Evolutionary conservation across 768 basidiomycete species (phyloP), one percentile per base, ranked within the genome.

Genomic region (Lactifluus rugatus): DNA sequence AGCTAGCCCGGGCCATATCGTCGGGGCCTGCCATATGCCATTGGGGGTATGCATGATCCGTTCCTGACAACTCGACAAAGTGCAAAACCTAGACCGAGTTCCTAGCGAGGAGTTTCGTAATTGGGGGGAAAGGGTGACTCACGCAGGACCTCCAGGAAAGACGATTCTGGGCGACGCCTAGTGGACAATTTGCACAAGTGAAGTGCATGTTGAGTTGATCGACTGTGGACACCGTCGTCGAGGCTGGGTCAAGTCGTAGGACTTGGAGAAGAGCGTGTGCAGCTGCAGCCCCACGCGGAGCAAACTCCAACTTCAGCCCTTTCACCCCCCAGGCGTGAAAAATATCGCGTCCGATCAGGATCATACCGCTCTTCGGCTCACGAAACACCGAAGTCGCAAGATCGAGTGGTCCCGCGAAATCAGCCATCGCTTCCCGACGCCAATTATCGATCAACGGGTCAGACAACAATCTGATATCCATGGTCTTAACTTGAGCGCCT

Each of bases 261-360:
- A 25, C 23, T 14, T 2, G 26, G 44, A 62, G 46, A 23, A 62
- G 26, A 7, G 48, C 25, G 9, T 31, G 21, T 19, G n/a, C 44
- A 9, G 61, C 57, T n/a, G 45, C 44, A 5, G 58, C 58, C 23
- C 61, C 61, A 5, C 52, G 48, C 26, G 45, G 19, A 17, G 11
- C 28, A 39, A 32, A 60, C 37, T 26, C 21, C 8, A 51, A 44
- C 54, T 31, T 31, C 19, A 16, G 26, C n/a, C 32, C 42, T 6
- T 37, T 17, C 19, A 39, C n/a, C 44, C 56, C 61, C 62, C 58
- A 62, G 14, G 62, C 54, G 6, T 62, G 44, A 47, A 58, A 62
- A n/a, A 26, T 17, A 28, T 62, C 62, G 19, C 62, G 62, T 48
- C 62, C 62, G n/a, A 56, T 52, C 19, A 48, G 19, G 49, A 56